phyloP scores from a whole-genome alignment of 2,329 filamentous ascomycete genomes.

The Fusarium guadeloupense region DNA sequence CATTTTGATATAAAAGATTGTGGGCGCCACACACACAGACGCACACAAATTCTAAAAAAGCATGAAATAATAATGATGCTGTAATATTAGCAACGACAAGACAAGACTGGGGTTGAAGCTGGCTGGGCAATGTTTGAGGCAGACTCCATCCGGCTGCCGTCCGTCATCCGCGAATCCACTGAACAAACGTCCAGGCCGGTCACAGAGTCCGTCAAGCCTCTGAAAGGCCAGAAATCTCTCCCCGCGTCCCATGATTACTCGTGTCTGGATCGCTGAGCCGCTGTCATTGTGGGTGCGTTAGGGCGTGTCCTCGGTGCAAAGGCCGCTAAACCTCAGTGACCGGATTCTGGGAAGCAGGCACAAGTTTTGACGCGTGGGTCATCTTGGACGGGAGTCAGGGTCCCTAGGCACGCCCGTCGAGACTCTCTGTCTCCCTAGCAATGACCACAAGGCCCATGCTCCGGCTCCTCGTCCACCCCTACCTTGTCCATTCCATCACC shows the following conservation, averaged over 20 bases:
- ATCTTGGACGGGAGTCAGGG: slow-evolving; percentile 32
- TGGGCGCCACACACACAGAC: slow-evolving; percentile 25
- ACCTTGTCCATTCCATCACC: slow-evolving; percentile 27
- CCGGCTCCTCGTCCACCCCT: slow-evolving; percentile 39
- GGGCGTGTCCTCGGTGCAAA: slow-evolving; percentile 40
- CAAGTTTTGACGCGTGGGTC: slow-evolving; percentile 37
- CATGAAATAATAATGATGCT: slow-evolving; percentile 26
- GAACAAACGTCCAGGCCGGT: slow-evolving; percentile 13
- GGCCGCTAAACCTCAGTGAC: slow-evolving; percentile 47
- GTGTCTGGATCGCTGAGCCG: slow-evolving; percentile 43
- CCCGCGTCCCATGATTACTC: slow-evolving; percentile 35
- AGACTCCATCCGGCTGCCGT: slow-evolving; percentile 36
- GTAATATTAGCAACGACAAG: slow-evolving; percentile 25
- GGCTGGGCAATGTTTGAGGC: slow-evolving; percentile 29
- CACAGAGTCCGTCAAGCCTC: slow-evolving; percentile 16
- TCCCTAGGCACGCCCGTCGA: slow-evolving; percentile 29
- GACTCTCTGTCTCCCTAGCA: slow-evolving; percentile 23
- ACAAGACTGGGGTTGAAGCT: slow-evolving; percentile 28
- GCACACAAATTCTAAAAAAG: slow-evolving; percentile 25
- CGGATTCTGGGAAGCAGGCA: slow-evolving; percentile 45
- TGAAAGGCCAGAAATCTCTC: slow-evolving; percentile 36
- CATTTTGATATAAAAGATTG: slow-evolving; percentile 31
- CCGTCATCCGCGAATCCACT: slow-evolving; percentile 41
- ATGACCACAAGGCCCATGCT: slow-evolving; percentile 33
- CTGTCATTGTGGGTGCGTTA: slow-evolving; percentile 46